phyloP scores from a whole-genome alignment of 257 asterid species.

The Salvia rosmarinus region DNA sequence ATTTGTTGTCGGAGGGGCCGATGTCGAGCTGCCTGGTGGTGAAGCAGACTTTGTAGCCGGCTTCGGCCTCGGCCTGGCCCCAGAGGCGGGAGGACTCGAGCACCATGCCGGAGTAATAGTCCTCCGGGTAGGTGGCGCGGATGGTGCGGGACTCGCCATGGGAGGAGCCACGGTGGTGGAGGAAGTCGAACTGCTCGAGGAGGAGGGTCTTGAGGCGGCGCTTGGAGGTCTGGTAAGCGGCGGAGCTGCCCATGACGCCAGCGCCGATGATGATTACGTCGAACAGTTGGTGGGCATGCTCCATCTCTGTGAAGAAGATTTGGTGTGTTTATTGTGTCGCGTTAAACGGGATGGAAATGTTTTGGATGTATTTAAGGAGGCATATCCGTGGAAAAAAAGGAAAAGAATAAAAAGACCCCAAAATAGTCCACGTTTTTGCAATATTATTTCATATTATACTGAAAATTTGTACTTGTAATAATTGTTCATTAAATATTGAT shows the following conservation, averaged over 20 bases:
- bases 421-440: no score
- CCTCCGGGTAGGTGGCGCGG: slow-evolving; percentile 86
- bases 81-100: slow-evolving; percentile 61
- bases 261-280: slow-evolving; percentile 89
- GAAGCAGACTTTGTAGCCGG: slow-evolving; percentile 82
- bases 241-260: slow-evolving; percentile 91
- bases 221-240: slow-evolving; percentile 78
- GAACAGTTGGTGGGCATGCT: slow-evolving; percentile 39
- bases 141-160: slow-evolving; percentile 97
- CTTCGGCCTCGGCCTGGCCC: slow-evolving; percentile 67
- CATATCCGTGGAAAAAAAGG: no score
- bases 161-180: slow-evolving; percentile 97
- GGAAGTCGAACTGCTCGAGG: slow-evolving; percentile 92
- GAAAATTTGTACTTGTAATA: no score
- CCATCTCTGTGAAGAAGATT: slow-evolving; percentile 36
- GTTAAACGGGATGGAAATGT: not conserved
- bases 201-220: slow-evolving; percentile 74
- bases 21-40: slow-evolving; percentile 68
- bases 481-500: no score
- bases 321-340: not conserved
- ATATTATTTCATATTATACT: no score
- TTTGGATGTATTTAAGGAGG: slow-evolving; percentile 3
- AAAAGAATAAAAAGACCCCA: no score
- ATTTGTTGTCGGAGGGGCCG: slow-evolving; percentile 58
- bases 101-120: slow-evolving; percentile 73